Conservation (phyloP, 768 basidiomycete genomes). For the Pleurotus eryngii region DNA sequence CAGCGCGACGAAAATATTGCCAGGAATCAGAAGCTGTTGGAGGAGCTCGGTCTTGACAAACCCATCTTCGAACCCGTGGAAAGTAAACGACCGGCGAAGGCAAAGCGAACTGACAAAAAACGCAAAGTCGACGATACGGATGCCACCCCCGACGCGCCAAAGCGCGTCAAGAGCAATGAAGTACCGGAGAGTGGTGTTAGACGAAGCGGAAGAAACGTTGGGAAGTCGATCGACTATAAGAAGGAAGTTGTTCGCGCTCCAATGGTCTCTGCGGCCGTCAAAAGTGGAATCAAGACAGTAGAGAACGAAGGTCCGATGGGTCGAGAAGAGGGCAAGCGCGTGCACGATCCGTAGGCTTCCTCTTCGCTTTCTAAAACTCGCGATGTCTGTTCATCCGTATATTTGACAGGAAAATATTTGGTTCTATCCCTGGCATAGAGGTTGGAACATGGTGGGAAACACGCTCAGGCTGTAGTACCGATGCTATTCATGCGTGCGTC, state of each 20-base stretch:
- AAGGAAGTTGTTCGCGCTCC: slow-evolving; percentile 34
- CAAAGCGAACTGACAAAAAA: slow-evolving; percentile 30
- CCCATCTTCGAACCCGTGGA: slow-evolving; percentile 49
- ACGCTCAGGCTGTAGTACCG: slow-evolving; percentile 65
- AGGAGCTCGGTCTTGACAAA: slow-evolving; percentile 40
- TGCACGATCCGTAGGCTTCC: slow-evolving; percentile 49
- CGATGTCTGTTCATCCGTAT: background rate
- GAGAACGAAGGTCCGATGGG: slow-evolving; percentile 35
- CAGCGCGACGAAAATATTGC: slow-evolving; percentile 31
- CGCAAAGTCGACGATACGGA: slow-evolving; percentile 30
- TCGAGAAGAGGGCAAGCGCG: slow-evolving; percentile 30
- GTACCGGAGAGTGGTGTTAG: slow-evolving; percentile 34
- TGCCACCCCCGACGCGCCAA: slow-evolving; percentile 23
- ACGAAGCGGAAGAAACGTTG: slow-evolving; percentile 66
- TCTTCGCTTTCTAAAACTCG: background rate
- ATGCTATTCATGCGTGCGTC: slow-evolving; percentile 83
- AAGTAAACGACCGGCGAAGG: slow-evolving; percentile 24
- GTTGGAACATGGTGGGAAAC: slow-evolving; percentile 85
- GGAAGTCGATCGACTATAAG: slow-evolving; percentile 54
- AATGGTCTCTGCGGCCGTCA: slow-evolving; percentile 33
- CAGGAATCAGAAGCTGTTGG: slow-evolving; percentile 44
- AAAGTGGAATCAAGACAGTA: slow-evolving; percentile 30
- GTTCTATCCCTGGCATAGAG: slow-evolving; percentile 72
- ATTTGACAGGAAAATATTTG: slow-evolving; percentile 64
- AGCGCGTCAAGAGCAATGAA: slow-evolving; percentile 24